phyloP scores from a whole-genome alignment of 345 rosid genomes.

The Anastatica hierochuntica region DNA sequence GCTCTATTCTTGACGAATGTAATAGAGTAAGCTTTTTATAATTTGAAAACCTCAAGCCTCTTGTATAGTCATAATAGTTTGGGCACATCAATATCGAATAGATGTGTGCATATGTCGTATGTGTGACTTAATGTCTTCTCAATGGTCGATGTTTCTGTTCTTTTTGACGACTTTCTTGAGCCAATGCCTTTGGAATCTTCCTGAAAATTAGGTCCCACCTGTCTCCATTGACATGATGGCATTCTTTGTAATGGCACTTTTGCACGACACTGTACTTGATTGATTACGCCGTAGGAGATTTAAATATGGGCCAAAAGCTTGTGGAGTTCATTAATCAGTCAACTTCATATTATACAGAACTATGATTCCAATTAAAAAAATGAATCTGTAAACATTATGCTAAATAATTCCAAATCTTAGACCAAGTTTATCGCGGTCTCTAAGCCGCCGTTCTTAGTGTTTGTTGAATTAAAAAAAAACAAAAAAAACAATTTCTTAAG shows the following conservation, averaged over 20 bases:
- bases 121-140: not conserved
- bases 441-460: no score
- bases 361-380: no score
- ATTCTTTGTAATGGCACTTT: not conserved
- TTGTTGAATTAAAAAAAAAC: no score
- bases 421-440: no score
- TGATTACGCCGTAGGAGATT: not conserved
- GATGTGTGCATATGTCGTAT: not conserved
- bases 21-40: not conserved
- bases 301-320: not conserved
- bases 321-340: no score
- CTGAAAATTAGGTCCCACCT: not conserved
- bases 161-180: not conserved
- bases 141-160: constrained; percentile 10
- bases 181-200: not conserved
- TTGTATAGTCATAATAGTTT: not conserved
- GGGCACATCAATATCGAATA: not conserved
- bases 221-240: no score
- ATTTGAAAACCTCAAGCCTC: no score
- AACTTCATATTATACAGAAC: no score
- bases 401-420: no score
- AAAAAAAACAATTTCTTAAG: no score
- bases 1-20: no score
- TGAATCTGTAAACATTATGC: no score
- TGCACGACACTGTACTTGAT: constrained; percentile 2